phyloP scores from a whole-genome alignment of 2,329 filamentous ascomycete species.

The Cladophialophora chaetospira region DNA sequence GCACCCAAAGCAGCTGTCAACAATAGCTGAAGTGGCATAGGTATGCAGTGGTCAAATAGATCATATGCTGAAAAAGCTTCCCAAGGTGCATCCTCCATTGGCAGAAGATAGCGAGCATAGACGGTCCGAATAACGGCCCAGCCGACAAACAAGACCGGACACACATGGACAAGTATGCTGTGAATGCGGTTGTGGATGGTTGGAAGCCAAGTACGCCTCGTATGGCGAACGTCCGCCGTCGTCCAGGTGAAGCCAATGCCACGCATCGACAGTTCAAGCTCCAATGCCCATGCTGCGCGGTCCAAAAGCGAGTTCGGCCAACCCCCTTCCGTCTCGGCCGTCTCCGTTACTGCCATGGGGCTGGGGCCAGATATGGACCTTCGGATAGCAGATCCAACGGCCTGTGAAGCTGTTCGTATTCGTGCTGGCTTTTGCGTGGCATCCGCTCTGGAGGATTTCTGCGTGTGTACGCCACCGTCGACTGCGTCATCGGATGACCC shows the following conservation, averaged over 20 bases:
- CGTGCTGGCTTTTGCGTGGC: background rate
- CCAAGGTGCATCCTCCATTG: conserved; percentile 4
- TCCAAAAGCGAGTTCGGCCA: conserved; percentile 44
- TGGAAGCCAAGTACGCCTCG: conserved; percentile 47
- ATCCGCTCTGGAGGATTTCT: background rate
- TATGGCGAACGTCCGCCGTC: conserved; percentile 49
- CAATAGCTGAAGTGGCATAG: conserved; percentile 39
- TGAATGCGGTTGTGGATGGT: conserved; percentile 44
- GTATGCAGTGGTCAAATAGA: conserved; percentile 40
- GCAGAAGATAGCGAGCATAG: conserved; percentile 34
- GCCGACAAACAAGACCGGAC: conserved; percentile 41
- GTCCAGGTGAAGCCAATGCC: conserved; percentile 51
- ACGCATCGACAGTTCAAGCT: conserved; percentile 48
- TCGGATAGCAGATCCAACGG: conserved; percentile 4
- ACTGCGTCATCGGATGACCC: background rate
- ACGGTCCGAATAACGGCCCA: conserved; percentile 41
- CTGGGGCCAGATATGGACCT: conserved; percentile 32
- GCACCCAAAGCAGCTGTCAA: conserved; percentile 46
- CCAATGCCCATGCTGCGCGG: conserved; percentile 48
- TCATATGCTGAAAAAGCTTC: conserved; percentile 27
- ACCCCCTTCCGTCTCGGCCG: conserved; percentile 42
- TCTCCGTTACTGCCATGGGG: conserved; percentile 41
- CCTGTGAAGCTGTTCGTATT: background rate
- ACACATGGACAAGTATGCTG: conserved; percentile 43
- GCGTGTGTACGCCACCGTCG: background rate